These are phyloP conservation scores for Microcera coccophila DNA, from an alignment of 2,329 filamentous ascomycete species.

Conservation along the genomic window DNA sequence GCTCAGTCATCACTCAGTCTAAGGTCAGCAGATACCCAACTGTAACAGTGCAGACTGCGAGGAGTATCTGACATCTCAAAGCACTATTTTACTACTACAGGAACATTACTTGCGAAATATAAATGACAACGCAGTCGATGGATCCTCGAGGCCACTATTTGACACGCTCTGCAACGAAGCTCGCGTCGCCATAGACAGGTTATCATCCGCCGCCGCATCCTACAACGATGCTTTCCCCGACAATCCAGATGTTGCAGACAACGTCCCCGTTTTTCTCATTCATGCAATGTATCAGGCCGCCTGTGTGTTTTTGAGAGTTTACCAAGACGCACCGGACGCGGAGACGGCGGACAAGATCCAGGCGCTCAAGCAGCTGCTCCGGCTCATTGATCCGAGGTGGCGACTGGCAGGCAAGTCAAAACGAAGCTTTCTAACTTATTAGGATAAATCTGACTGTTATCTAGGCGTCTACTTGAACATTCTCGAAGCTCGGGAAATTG, in stretches of 20 bases:
- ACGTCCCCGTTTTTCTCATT: conserved; percentile 5
- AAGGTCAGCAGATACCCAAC: no score
- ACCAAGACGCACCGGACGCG: background rate
- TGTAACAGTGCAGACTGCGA: background rate
- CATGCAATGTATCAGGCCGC: conserved; percentile 5
- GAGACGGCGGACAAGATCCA: background rate
- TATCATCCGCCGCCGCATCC: background rate
- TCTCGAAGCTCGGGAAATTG: conserved; percentile 4
- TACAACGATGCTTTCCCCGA: background rate
- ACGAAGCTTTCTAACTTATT: background rate
- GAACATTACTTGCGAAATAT: background rate
- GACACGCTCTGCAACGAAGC: conserved; percentile 3
- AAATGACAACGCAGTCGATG: background rate
- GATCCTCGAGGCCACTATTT: background rate
- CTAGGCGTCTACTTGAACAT: conserved; percentile 6
- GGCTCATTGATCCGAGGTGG: conserved; percentile 3
- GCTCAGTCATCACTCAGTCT: conserved; percentile 3
- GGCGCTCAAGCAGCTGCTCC: background rate
- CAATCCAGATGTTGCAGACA: background rate
- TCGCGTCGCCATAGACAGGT: background rate
- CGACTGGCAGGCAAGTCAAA: conserved; percentile 6
- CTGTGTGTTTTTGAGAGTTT: background rate
- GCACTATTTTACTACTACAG: conserved; percentile 6
- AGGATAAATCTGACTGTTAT: background rate
- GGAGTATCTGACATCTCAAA: background rate